Percentiles rank a stretch among this genome's conserved stretches.
Evolutionary conservation across 2,329 filamentous ascomycete species (phyloP).

Genomic region (Trichophyton schoenleinii): DNA sequence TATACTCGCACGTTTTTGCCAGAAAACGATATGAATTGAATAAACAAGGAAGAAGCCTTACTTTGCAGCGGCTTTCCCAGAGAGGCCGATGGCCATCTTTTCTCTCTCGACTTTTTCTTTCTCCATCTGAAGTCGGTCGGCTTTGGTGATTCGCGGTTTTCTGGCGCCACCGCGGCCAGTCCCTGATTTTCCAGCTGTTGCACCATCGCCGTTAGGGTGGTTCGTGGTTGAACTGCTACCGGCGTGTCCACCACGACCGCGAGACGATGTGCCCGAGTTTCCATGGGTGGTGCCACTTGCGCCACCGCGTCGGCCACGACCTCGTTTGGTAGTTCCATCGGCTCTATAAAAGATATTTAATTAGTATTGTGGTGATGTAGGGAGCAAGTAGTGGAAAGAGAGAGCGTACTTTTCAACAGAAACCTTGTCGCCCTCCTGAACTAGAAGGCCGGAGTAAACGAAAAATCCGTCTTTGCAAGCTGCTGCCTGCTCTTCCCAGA

Average conservation of each 20-base stretch:
- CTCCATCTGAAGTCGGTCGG: slow-evolving; percentile 11
- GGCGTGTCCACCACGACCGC: slow-evolving; percentile 1
- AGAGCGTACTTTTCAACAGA: slow-evolving; percentile 46
- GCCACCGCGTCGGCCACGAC: slow-evolving; percentile 37
- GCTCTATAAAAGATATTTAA: slow-evolving; percentile 39
- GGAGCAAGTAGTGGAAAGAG: neutral
- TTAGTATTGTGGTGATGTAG: neutral
- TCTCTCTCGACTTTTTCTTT: slow-evolving; percentile 14
- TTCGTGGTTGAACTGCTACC: neutral
- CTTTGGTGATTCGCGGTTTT: slow-evolving; percentile 14
- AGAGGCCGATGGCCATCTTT: slow-evolving; percentile 11
- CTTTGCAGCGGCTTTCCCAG: neutral
- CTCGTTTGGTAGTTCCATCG: slow-evolving; percentile 57
- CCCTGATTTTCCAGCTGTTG: neutral
- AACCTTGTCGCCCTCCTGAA: slow-evolving; percentile 73
- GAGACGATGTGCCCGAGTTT: slow-evolving; percentile 3
- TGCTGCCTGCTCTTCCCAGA: slow-evolving; percentile 91
- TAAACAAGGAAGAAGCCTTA: neutral
- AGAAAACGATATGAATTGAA: neutral
- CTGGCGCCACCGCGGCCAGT: slow-evolving; percentile 7
- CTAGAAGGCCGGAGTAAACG: slow-evolving; percentile 84
- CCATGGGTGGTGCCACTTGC: slow-evolving; percentile 4
- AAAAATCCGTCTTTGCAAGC: slow-evolving; percentile 95
- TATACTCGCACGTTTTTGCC: neutral
- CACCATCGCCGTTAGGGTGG: neutral